Conservation (phyloP, 2,329 filamentous ascomycete species). For the Lasiodiplodia sp. region DNA sequence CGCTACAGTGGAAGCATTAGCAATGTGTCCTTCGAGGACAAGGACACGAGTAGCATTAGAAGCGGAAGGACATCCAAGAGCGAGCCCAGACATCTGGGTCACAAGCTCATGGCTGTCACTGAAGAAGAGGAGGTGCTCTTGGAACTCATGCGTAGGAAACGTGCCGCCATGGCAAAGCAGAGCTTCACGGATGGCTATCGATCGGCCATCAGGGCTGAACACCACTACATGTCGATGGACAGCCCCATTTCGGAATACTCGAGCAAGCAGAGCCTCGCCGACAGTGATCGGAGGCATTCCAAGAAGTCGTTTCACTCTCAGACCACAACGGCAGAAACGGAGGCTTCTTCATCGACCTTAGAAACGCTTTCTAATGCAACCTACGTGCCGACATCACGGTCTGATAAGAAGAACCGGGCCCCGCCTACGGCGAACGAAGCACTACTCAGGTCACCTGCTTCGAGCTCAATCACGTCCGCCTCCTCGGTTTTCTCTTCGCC, state of each 20-base stretch:
- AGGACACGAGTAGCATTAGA: constrained; percentile 35
- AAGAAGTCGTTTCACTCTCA: neutral
- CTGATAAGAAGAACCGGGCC: constrained; percentile 5
- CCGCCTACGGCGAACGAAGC: constrained; percentile 14
- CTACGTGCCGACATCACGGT: constrained; percentile 29
- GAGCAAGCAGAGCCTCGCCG: neutral
- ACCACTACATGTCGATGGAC: constrained; percentile 27
- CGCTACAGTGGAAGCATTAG: constrained; percentile 1
- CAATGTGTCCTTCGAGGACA: constrained; percentile 23
- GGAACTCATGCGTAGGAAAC: constrained; percentile 58
- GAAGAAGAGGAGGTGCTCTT: constrained; percentile 58
- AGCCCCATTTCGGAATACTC: constrained; percentile 7
- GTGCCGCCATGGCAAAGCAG: constrained; percentile 54
- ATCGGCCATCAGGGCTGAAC: constrained; percentile 43
- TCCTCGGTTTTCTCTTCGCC: constrained; percentile 41
- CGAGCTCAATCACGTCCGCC: constrained; percentile 34
- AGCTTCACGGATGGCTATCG: constrained; percentile 48
- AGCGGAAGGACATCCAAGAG: constrained; percentile 44
- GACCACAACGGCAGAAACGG: neutral
- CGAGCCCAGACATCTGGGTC: constrained; percentile 42
- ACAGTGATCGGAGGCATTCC: neutral
- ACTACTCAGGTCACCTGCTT: constrained; percentile 28
- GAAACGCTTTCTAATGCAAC: constrained; percentile 32
- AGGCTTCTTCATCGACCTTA: neutral
- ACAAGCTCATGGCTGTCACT: constrained; percentile 56